Evolutionary conservation across 2,329 filamentous ascomycete genomes (phyloP), one percentile per base, ranked within the genome.

Genomic region (Colletotrichum endophyticum): DNA sequence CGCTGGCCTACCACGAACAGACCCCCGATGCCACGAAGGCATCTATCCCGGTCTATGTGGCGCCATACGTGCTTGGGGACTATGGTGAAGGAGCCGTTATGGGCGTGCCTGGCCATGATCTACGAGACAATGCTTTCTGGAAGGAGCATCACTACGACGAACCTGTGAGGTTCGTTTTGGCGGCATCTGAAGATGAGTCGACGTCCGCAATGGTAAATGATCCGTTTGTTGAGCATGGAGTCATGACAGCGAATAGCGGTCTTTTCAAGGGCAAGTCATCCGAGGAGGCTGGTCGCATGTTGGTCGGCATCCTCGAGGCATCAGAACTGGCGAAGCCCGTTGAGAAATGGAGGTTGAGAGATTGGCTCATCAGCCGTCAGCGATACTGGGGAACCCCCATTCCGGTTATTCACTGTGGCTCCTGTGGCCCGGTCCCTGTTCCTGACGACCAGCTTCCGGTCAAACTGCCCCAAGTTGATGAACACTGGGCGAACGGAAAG

Each of bases 341-440:
- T 11, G 92, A 95, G 75, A 94, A 92, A 77, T 98, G 95, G 95
- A 92, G 94, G 68, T 88, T 98, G 30, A 89, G 95, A 76, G 96
- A 98, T 84, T 98, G 96, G 96, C 87, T 98, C 72, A 94, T 98
- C 80, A 98, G 95, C 83, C 92, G 96, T n/a, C 96, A 98, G 84
- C 89, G 96, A 78, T 98, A 98, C 83, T 98, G 96, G 96, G 96
- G 96, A 16, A 92, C 95, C 0, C 96, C 96, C 0, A 98, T 98
- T 70, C 96, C 96, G 22, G 96, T 98, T 70, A 89, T 98, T 44
- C 95, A 98, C 85, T 98, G 96, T 82, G 83, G 86, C 22, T 89
- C 89, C 8, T 98, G 96, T 83, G 96, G 96, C 9, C 86, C 94
- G 3, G 94, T 98, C 2, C 93, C 95, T 2, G 95, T 98, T 1